Conservation (phyloP, 345 rosid species). For the Erodium maritimum region DNA sequence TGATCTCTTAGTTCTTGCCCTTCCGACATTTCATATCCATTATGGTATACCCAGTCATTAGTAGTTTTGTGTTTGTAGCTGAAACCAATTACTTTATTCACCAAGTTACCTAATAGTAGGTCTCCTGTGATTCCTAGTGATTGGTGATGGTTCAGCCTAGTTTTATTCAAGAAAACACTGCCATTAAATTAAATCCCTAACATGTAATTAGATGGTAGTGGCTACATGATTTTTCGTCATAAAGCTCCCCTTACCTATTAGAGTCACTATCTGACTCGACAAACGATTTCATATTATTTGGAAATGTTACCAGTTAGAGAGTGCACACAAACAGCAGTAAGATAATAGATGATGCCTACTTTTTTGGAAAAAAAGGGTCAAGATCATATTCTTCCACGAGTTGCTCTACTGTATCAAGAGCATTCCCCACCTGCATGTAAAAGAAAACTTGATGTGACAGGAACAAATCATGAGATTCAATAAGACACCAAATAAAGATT, state of each 20-base stretch:
- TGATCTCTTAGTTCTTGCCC: background rate
- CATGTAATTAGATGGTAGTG: too few species aligned
- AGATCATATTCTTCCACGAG: slow-evolving; percentile 62
- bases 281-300: background rate
- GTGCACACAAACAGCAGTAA: background rate
- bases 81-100: too few species aligned
- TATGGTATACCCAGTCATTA: background rate
- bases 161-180: too few species aligned
- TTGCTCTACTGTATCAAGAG: slow-evolving; percentile 59
- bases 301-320: background rate
- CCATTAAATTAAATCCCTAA: too few species aligned
- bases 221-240: too few species aligned
- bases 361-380: slow-evolving; percentile 52
- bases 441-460: slow-evolving; percentile 1
- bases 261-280: background rate
- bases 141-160: too few species aligned
- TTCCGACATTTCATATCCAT: background rate
- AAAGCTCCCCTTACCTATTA: background rate
- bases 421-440: slow-evolving; percentile 42
- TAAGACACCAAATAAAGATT: too few species aligned
- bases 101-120: background rate
- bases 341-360: slow-evolving; percentile 32
- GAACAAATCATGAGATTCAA: background rate
- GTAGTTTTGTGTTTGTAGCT: background rate
- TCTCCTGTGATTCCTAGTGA: too few species aligned